Base-by-base conservation (phyloP, 345 rosid genomes). In the Eucalyptus regnans region DNA sequence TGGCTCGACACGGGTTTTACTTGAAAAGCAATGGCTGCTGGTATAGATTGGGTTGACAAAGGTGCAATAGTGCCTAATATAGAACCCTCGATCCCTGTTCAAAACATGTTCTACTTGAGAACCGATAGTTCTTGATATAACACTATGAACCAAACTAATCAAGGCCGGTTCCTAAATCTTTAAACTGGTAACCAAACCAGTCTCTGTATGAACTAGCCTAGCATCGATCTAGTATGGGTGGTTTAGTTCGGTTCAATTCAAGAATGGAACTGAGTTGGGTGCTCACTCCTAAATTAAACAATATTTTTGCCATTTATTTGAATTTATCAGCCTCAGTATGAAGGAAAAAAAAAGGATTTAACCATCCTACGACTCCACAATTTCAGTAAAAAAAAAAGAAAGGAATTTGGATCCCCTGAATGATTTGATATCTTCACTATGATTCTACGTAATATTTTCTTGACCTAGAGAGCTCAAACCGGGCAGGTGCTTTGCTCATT, bases 171-270 rank as follows among this genome's bases (percentile, higher is more conserved):
- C 3, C 44, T 12, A 68, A 17, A 33, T 33, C 4, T 68, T 68
- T 68, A 9, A 17, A 20, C 25, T 0, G 0, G 7, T 33, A 33
- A 33, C 44, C 44, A 17, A 33, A 37, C 6, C 13, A 10, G 12
- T 33, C 13, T 3, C 0, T 1, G 0, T 33, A 6, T 68, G 80
- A 68, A 17, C 23, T 3, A 1, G 44, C 25, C 12, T 33, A 2
- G 43, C 18, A 68, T 33, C 12, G 6, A 2, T 37, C 8, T 10
- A 5, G 46, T 71, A 71, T 9, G 25, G 1, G 2, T 6, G 20
- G 12, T 37, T 71, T 6, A 10, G 12, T 37, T 71, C 0, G 7
- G 1, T 71, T 71, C 1, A 1, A 9, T 33, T 71, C 23, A 6
- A 33, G 1, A 37, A 37, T 71, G 12, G 7, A 71, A 71, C 1